Percentiles rank a stretch among this genome's conserved stretches.
Conservation (phyloP, 192 early-diverging fungal genomes). For the Rhizophagus clarus region DNA sequence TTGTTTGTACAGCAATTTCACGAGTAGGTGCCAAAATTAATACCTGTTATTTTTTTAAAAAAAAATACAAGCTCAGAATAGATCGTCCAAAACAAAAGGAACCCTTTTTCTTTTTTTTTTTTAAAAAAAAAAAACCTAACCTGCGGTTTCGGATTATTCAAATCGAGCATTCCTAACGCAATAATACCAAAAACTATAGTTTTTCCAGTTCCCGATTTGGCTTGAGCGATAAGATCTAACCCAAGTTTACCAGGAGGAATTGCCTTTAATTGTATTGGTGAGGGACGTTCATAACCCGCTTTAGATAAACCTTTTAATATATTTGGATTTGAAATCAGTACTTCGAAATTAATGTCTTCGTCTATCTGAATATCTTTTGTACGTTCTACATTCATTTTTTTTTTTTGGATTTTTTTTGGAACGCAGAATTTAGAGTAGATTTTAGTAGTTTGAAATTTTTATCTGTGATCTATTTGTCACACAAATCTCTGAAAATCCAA, state of each 20-base stretch:
- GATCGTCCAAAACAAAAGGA: too few species aligned
- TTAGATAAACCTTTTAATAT: conserved; percentile 47
- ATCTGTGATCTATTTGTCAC: too few species aligned
- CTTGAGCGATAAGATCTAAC: conserved; percentile 81
- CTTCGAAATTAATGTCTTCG: conserved; percentile 55
- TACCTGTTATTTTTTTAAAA: conserved; percentile 17
- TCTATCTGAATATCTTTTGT: conserved; percentile 57
- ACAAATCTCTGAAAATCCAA: too few species aligned
- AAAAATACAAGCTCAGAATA: not conserved
- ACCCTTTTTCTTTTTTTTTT: too few species aligned
- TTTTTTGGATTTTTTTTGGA: too few species aligned
- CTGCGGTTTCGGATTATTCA: conserved; percentile 31
- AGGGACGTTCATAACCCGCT: conserved; percentile 59
- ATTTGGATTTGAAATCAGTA: conserved; percentile 44
- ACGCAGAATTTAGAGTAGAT: too few species aligned
- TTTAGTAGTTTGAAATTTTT: too few species aligned
- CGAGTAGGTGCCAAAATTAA: conserved; percentile 63
- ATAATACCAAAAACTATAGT: conserved; percentile 66
- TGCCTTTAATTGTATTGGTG: conserved; percentile 66
- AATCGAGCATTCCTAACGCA: conserved; percentile 50
- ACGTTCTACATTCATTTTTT: not conserved
- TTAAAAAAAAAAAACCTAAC: conserved; percentile 25
- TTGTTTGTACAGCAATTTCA: conserved; percentile 66
- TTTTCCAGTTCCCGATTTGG: conserved; percentile 68
- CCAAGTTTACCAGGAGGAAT: conserved; percentile 61